Evolutionary conservation across 2,329 filamentous ascomycete genomes (phyloP).

Genomic region (Corniculantispora saksenae): DNA sequence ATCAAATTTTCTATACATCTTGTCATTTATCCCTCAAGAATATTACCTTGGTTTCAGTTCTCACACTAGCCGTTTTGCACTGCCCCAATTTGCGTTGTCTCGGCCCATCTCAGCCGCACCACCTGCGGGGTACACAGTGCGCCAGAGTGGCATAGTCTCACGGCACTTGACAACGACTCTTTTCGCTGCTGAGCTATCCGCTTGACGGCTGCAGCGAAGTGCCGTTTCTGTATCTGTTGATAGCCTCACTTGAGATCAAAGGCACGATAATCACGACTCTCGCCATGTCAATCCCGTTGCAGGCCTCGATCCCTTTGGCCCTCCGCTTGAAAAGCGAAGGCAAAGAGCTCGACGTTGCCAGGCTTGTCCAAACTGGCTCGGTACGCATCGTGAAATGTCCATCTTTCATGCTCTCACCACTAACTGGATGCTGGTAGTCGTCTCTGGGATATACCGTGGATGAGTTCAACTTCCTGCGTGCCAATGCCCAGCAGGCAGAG

Average conservation of each 20-base stretch:
- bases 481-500: not conserved
- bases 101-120: not conserved
- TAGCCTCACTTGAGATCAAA: not conserved
- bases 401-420: not conserved
- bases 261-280: not conserved
- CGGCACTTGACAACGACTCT: no score
- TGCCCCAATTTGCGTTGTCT: not conserved
- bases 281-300: not conserved
- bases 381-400: not conserved
- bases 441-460: not conserved
- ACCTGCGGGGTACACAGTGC: not conserved
- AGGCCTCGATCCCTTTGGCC: constrained; percentile 4
- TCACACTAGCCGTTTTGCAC: not conserved
- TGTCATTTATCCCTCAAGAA: no score
- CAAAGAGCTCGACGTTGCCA: not conserved
- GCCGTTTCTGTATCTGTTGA: not conserved
- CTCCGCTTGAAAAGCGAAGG: not conserved
- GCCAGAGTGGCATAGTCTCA: not conserved
- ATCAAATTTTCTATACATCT: not conserved
- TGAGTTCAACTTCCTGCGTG: constrained; percentile 5
- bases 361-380: not conserved
- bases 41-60: not conserved
- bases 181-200: no score
- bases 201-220: not conserved
- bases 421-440: not conserved